Evolutionary conservation across 306 rosid species (phyloP), one percentile per base, ranked within the genome.

Genomic region (Castanea crenata): DNA sequence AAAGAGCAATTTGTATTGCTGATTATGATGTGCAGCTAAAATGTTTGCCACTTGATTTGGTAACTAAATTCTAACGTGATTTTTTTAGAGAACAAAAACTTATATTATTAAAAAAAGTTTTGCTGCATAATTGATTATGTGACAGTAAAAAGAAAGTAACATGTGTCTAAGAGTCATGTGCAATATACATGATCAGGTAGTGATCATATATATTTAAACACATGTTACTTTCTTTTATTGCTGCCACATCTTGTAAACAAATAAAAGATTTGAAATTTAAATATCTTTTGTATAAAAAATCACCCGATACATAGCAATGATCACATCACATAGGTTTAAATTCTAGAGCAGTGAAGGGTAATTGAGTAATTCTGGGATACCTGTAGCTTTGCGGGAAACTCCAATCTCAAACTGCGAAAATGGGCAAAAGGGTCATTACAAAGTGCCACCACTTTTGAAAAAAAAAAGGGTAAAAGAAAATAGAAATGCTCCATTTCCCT

Each of bases 391-490:
- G 41, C 34, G 75, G 75, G 75, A 71, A 71, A 71, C 35, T 38
- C 34, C 25, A 32, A 23, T 46, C 18, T 49, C 12, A 71, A 21
- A 71, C 35, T 55, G 76, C 52, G n/a, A 79, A 34, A 83, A 59
- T 92, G 93, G 93, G 75, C 2, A 88, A 0, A 80, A 71, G 79
- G 12, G 97, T 82, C 77, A 21, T 21, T 41, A n/a, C 18, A 0
- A 0, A 1, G 10, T 6, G 0, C 31, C 31, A 46, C 16, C 76
- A 77, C 78, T 23, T 64, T 71, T 62, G 21, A 20, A 23, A 9
- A 14, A 44, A 54, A 54, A 5, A 18, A 20, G 46, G 46, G 11
- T 38, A 63, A 35, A 29, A 54, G 27, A 31, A 74, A n/a, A 25
- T 25, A 75, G 46, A 41, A 41, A 38, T 62, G 81, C 81, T 54